phyloP scores from a whole-genome alignment of 148 eudicot genomes.

The Bassia scoparia region DNA sequence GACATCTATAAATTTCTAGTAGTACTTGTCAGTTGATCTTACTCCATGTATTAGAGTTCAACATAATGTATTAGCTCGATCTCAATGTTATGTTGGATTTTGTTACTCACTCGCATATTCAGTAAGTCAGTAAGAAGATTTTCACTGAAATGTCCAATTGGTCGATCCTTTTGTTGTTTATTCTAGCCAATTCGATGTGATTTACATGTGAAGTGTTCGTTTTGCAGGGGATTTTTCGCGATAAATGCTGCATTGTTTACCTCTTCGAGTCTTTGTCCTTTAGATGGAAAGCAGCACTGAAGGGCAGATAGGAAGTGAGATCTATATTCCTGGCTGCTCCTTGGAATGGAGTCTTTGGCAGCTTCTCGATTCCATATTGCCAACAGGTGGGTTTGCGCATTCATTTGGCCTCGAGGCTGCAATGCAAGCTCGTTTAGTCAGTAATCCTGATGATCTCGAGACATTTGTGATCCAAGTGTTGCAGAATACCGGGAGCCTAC shows the following conservation, averaged over 20 bases:
- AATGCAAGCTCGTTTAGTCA: constrained; percentile 57
- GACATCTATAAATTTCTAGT: background rate
- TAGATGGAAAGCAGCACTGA: constrained; percentile 20
- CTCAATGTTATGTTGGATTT: background rate
- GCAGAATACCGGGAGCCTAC: constrained; percentile 70
- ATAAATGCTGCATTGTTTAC: background rate
- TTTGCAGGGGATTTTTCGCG: background rate
- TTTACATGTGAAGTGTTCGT: background rate
- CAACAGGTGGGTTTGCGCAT: constrained; percentile 97
- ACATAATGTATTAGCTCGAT: background rate
- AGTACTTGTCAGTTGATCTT: background rate
- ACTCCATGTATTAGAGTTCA: background rate
- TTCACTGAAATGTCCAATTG: background rate
- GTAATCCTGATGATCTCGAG: constrained; percentile 50
- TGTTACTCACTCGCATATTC: too few relatives aligned
- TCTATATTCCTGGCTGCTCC: background rate
- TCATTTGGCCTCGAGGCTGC: constrained; percentile 91
- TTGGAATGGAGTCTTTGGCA: constrained; percentile 88
- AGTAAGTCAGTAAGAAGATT: too few relatives aligned
- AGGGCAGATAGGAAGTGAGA: constrained; percentile 4
- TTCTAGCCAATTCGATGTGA: too few relatives aligned
- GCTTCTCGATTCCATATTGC: constrained; percentile 76
- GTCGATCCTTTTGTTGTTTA: background rate
- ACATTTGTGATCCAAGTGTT: constrained; percentile 49
- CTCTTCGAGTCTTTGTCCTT: background rate